phyloP scores from a whole-genome alignment of 2,329 filamentous ascomycete species.

The Zymoseptoria tritici region DNA sequence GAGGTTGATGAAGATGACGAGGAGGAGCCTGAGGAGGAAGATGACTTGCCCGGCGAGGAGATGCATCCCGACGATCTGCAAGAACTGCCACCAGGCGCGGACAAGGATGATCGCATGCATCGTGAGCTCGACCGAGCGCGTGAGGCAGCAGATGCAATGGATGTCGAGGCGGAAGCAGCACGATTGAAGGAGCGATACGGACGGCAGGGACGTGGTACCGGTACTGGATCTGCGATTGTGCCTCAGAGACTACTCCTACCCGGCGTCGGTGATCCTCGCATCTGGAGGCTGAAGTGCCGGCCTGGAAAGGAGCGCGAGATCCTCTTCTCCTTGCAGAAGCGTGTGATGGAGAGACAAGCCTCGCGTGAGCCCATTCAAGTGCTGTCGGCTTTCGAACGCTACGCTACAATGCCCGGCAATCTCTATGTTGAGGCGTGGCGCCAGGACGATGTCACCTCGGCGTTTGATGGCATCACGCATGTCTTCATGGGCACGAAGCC shows the following conservation, averaged over 20 bases:
- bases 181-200: constrained; percentile 83
- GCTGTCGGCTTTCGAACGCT: constrained; percentile 86
- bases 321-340: constrained; percentile 78
- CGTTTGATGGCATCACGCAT: constrained; percentile 76
- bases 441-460: constrained; percentile 75
- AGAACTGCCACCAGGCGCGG: constrained; percentile 63
- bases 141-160: constrained; percentile 78
- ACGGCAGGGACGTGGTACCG: constrained; percentile 57
- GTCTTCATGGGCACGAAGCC: constrained; percentile 84
- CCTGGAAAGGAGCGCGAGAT: constrained; percentile 94
- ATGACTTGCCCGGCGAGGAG: constrained; percentile 77
- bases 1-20: constrained; percentile 94
- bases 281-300: constrained; percentile 89
- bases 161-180: constrained; percentile 88
- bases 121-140: constrained; percentile 88
- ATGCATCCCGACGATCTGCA: constrained; percentile 84
- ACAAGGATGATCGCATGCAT: constrained; percentile 86
- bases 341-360: constrained; percentile 69
- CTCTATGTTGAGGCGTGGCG: constrained; percentile 90
- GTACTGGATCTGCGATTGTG: constrained; percentile 66
- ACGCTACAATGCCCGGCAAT: constrained; percentile 61
- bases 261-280: constrained; percentile 89
- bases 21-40: constrained; percentile 79
- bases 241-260: constrained; percentile 82
- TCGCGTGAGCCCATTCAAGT: constrained; percentile 78